These are phyloP conservation scores for Pichia sp. DNA, from an alignment of 1,139 yeast genomes.

Conservation along the genomic window DNA sequence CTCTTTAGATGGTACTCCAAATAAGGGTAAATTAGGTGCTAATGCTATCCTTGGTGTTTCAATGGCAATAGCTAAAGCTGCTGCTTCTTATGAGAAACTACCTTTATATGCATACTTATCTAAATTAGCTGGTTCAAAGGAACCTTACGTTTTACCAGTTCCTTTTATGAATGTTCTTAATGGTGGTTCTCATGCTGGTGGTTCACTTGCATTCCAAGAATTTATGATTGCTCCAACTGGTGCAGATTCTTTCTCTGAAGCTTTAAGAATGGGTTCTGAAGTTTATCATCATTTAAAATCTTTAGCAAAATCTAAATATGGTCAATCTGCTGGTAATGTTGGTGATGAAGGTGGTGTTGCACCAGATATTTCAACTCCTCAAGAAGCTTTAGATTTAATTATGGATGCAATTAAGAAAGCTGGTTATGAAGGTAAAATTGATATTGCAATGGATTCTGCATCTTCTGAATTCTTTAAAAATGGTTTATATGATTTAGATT, in stretches of 20 bases:
- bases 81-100: slow-evolving; percentile 82
- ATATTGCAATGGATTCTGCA: slow-evolving; percentile 91
- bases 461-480: slow-evolving; percentile 95
- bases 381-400: slow-evolving; percentile 92
- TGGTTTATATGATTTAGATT: slow-evolving; percentile 93
- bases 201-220: slow-evolving; percentile 96
- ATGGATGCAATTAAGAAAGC: slow-evolving; percentile 79
- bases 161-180: slow-evolving; percentile 96
- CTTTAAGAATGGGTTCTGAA: slow-evolving; percentile 91
- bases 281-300: slow-evolving; percentile 93
- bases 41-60: slow-evolving; percentile 95
- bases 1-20: slow-evolving; percentile 83
- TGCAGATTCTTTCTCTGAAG: slow-evolving; percentile 84
- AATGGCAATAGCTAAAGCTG: slow-evolving; percentile 88
- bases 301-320: slow-evolving; percentile 85
- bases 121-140: slow-evolving; percentile 56
- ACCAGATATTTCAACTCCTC: slow-evolving; percentile 87
- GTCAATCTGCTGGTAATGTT: slow-evolving; percentile 96
- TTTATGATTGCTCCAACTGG: slow-evolving; percentile 95
- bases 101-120: slow-evolving; percentile 85
- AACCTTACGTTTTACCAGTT: slow-evolving; percentile 83
- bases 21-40: slow-evolving; percentile 93
- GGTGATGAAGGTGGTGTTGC: slow-evolving; percentile 99
- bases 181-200: slow-evolving; percentile 99
- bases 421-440: slow-evolving; percentile 86